These are phyloP conservation scores for Yarrowia deformans DNA, from an alignment of 805 yeast genomes.

Conservation along the genomic window DNA sequence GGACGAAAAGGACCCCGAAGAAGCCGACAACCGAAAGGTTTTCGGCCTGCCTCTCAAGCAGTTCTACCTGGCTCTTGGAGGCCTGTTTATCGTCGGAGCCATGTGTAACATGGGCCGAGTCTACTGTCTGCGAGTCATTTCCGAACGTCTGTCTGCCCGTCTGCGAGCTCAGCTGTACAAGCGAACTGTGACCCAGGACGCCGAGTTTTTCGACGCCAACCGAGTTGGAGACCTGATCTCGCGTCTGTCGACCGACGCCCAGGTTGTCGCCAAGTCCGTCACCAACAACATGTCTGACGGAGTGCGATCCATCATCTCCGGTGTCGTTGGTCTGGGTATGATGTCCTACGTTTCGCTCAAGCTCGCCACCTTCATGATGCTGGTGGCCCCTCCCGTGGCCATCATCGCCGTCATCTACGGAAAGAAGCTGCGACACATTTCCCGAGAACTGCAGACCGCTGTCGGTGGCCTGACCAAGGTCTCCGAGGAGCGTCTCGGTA, in stretches of 20 bases:
- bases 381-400: conserved; percentile 83
- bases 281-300: conserved; percentile 94
- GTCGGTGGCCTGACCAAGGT: conserved; percentile 87
- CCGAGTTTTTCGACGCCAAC: conserved; percentile 86
- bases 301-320: conserved; percentile 80
- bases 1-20: conserved; percentile 43
- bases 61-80: conserved; percentile 68
- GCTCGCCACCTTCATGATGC: conserved; percentile 78
- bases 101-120: conserved; percentile 81
- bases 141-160: conserved; percentile 87
- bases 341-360: conserved; percentile 88
- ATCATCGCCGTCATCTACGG: conserved; percentile 85
- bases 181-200: conserved; percentile 82
- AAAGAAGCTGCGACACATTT: conserved; percentile 71
- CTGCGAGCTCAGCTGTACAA: conserved; percentile 77
- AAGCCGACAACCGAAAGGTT: conserved; percentile 49
- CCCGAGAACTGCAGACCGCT: conserved; percentile 80
- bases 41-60: conserved; percentile 68
- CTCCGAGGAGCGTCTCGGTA: conserved; percentile 88
- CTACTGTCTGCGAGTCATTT: conserved; percentile 75
- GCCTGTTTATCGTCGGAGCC: conserved; percentile 75
- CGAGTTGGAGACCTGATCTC: conserved; percentile 93
- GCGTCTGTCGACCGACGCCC: conserved; percentile 85
- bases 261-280: conserved; percentile 82
- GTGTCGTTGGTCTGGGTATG: conserved; percentile 87